Base-by-base conservation (phyloP, 805 yeast species). In the Wickerhamiella spandovensis region DNA sequence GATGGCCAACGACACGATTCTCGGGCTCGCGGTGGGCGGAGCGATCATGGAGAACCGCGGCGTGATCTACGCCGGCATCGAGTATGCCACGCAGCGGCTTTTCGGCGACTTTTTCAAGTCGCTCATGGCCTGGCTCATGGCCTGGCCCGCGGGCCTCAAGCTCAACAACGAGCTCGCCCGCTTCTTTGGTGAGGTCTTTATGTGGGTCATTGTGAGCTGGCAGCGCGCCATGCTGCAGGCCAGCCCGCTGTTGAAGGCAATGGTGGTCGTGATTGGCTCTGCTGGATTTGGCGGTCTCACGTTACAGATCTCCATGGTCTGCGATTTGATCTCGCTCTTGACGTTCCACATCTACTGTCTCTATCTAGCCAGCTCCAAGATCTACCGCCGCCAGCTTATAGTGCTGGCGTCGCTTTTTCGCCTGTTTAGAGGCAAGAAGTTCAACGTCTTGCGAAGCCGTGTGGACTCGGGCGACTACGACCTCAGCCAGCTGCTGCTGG, bases 61-160 rank as follows among this genome's bases (percentile, higher is more conserved):
- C 0, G 47, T 35, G 10, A 53, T 64, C 24, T 57, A 65, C 9
- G 53, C 59, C 1, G 44, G 44, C 5, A 50, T 67, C 1, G 53
- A 56, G 1, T 61, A 56, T 48, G 48, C 73, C 37, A 64, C 78
- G 13, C 67, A 72, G 39, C 61, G 60, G 22, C 51, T 71, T 1
- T 54, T 82, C 13, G 76, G 76, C 49, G 60, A 67, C 32, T 70
- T 71, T n/a, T 65, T 81, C 43, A 66, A 72, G 18, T 53, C 61
- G 2, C 62, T 80, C 38, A 78, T 89, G 2, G 56, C 69, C 0
- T 84, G 95, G 89, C 71, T 92, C 37, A 86, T 88, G 71, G 75
- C 79, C 53, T 84, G 89, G 59, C 98, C 98, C 0, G 95, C 90
- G 15, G 98, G 98, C 3, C 79, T 92, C 58, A 92, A 92, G 61